phyloP scores from a whole-genome alignment of 176 grass and related monocot genomes.

The Eragrostis nindensis region DNA sequence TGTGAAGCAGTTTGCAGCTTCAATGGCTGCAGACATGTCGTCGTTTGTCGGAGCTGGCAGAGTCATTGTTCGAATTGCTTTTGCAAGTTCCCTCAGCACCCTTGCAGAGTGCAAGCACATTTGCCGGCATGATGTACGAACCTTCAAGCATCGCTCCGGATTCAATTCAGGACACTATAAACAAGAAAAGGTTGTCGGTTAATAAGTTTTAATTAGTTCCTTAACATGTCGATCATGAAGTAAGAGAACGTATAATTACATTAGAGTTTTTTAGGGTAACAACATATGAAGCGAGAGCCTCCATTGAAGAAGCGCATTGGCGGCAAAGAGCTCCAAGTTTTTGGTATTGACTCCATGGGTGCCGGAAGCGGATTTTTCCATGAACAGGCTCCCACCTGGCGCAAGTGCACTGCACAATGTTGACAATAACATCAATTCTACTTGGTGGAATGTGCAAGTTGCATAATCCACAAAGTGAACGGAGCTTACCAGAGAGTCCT shows the following conservation, averaged over 20 bases:
- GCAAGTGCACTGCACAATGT: slow-evolving; percentile 56
- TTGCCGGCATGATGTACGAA: slow-evolving; percentile 55
- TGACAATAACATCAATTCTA: background rate
- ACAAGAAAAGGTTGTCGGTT: background rate
- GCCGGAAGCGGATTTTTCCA: slow-evolving; percentile 69
- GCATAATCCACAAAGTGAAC: background rate
- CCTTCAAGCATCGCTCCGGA: slow-evolving; percentile 45
- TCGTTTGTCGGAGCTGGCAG: slow-evolving; percentile 35
- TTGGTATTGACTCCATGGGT: slow-evolving; percentile 85
- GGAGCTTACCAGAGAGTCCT: slow-evolving; percentile 81
- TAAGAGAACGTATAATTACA: slow-evolving; percentile 30
- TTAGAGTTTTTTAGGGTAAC: slow-evolving; percentile 53
- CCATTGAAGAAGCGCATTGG: slow-evolving; percentile 82
- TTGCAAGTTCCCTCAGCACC: slow-evolving; percentile 59
- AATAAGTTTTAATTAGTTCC: background rate
- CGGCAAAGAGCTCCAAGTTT: slow-evolving; percentile 73
- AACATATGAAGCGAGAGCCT: slow-evolving; percentile 66
- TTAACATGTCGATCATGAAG: background rate
- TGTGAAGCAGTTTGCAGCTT: slow-evolving; percentile 35
- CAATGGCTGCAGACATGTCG: slow-evolving; percentile 53
- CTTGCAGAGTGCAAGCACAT: slow-evolving; percentile 74
- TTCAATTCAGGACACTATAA: slow-evolving; percentile 48
- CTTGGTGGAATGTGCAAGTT: background rate
- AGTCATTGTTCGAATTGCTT: slow-evolving; percentile 57
- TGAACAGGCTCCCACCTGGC: slow-evolving; percentile 91